Base-by-base conservation (phyloP, 371 early-diverging fungal species). In the Basidiobolus meristosporus region DNA sequence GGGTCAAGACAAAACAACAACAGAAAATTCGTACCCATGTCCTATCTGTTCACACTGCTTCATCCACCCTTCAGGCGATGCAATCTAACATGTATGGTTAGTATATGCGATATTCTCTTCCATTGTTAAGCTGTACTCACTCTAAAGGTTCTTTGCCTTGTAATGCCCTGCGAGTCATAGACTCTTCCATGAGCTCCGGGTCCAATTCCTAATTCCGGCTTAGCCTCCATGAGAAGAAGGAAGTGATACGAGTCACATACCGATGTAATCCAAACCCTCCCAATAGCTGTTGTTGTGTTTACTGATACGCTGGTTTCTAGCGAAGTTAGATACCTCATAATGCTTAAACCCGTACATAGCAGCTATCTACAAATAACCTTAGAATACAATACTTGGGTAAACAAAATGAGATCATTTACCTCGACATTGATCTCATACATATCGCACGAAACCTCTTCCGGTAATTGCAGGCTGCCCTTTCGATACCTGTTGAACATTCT, bases 151-250 rank as follows among this genome's bases (percentile, higher is more conserved):
- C 73, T 46, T 29, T 52, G 38, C 1, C 70, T 51, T 32, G 41
- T 36, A 3, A 53, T 40, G 12, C 34, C 47, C 1, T 39, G 40
- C n/a, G 40, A 40, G 10, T 59, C 52, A 2, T 55, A 57, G 30
- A 73, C 39, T n/a, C 81, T 57, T 5, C 84, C 82, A 44, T 83
- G 84, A 6, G 84, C 77, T 18, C 84, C 82, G 0, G 84, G 84
- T 0, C 83, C 84, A 36, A 83, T 57, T 0, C 64, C 65, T 65
- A 32, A 33, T 19, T 11, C 21, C 20, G 1, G 10, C 20, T 5
- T 9, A 23, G 5, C n/a, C 7, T 30, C 9, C 7, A 9, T 30
- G n/a, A 9, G 31, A 30, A 9, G 7, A 30, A 9, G 31, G n/a
- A 9, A 9, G n/a, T 30, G 31, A 35, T 44, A 19, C 14, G 29